Evolutionary conservation across 1,284 basidiomycete species (phyloP).

Genomic region (Ustilago curta): DNA sequence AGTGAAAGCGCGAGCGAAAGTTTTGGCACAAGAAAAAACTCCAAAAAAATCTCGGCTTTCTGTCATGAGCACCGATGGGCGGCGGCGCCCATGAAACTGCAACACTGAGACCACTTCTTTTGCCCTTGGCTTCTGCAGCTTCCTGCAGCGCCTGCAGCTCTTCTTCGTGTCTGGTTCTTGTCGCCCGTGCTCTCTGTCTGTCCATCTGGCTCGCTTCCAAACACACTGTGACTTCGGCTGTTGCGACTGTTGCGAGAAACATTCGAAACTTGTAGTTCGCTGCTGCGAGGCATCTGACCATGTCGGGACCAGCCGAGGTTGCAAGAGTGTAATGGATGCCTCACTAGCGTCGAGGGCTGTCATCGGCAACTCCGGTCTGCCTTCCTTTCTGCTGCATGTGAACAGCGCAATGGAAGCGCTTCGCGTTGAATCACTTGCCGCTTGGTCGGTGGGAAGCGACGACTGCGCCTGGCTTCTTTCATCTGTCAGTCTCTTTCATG

Average conservation of each 20-base stretch:
- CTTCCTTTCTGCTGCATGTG: too few species aligned
- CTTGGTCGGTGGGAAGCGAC: not conserved
- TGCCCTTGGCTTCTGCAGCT: not conserved
- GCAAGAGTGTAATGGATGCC: not conserved
- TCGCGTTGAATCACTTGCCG: not conserved
- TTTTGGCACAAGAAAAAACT: too few species aligned
- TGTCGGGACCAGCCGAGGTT: not conserved
- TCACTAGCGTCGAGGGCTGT: not conserved
- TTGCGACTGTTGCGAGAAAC: too few species aligned
- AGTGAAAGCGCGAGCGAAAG: not conserved
- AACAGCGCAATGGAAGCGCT: too few species aligned
- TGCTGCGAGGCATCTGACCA: slow-evolving; percentile 1
- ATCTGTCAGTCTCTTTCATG: not conserved
- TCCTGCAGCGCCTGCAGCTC: not conserved
- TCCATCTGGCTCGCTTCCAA: not conserved
- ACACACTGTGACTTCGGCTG: not conserved
- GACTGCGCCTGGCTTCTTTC: not conserved
- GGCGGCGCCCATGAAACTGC: slow-evolving; percentile 3
- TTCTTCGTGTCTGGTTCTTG: not conserved
- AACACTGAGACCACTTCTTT: slow-evolving; percentile 1
- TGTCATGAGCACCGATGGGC: not conserved
- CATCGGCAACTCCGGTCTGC: too few species aligned
- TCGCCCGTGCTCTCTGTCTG: not conserved
- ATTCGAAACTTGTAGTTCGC: not conserved
- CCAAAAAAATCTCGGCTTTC: not conserved